These are phyloP conservation scores for Microcyclosporella mali DNA, from an alignment of 2,329 filamentous ascomycete species.

Conservation along the genomic window DNA sequence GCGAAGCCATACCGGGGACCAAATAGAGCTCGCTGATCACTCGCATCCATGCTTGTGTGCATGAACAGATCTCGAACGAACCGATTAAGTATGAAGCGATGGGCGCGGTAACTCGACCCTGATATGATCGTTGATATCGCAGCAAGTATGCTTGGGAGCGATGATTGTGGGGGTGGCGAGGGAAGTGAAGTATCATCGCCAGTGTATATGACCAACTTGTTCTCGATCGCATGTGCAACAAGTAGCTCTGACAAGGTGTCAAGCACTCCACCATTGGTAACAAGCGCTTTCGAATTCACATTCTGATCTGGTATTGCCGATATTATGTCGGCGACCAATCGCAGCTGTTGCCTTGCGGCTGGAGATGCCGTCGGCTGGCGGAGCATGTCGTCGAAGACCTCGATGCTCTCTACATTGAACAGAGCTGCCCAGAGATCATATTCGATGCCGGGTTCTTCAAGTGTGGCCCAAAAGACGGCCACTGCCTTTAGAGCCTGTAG, in stretches of 20 bases:
- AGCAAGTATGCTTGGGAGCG: constrained; percentile 65
- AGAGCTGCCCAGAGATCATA: constrained; percentile 37
- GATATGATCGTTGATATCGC: constrained; percentile 71
- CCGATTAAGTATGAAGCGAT: constrained; percentile 48
- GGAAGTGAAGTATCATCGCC: constrained; percentile 28
- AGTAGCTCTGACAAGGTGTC: constrained; percentile 71
- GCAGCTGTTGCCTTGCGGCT: constrained; percentile 56
- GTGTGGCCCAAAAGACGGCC: constrained; percentile 50
- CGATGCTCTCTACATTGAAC: constrained; percentile 57
- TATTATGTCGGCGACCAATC: constrained; percentile 53
- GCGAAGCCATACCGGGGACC: constrained; percentile 23
- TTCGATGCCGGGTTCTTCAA: constrained; percentile 6
- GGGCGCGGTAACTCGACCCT: constrained; percentile 71
- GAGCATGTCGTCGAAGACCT: constrained; percentile 60
- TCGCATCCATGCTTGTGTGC: constrained; percentile 12
- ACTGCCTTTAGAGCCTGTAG: constrained; percentile 69
- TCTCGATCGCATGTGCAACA: constrained; percentile 50
- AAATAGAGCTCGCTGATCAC: constrained; percentile 22
- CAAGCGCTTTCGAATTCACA: constrained; percentile 56
- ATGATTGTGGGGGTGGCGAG: constrained; percentile 51
- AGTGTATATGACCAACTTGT: constrained; percentile 22
- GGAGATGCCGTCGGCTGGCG: constrained; percentile 49
- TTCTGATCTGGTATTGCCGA: constrained; percentile 53
- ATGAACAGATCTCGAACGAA: constrained; percentile 35
- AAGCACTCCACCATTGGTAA: constrained; percentile 67